Evolutionary conservation across 306 rosid species (phyloP).

Genomic region (Cyamopsis tetragonoloba): DNA sequence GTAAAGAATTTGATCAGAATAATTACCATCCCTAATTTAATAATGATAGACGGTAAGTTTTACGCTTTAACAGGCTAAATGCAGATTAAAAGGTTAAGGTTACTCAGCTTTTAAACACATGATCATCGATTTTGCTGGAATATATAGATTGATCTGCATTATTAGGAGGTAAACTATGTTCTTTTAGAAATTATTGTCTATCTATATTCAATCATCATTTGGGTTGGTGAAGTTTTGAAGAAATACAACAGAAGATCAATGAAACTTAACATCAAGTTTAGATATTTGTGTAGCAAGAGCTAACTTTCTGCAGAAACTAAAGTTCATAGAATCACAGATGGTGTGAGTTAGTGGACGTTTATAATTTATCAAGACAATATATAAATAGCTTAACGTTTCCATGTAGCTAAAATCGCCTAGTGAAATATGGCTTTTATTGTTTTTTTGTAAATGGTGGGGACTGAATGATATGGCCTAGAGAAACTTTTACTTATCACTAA

Average conservation of each 20-base stretch:
- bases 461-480: not conserved
- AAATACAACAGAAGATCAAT: too few relatives aligned
- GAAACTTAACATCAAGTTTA: too few relatives aligned
- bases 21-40: not conserved
- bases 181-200: slow-evolving; percentile 12
- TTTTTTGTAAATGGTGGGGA: slow-evolving; percentile 28
- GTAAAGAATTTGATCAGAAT: not conserved
- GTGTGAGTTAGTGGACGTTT: slow-evolving; percentile 29
- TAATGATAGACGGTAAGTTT: slow-evolving; percentile 11
- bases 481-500: slow-evolving; percentile 5
- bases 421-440: too few relatives aligned
- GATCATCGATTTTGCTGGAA: too few relatives aligned
- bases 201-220: not conserved
- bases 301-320: not conserved
- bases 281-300: too few relatives aligned
- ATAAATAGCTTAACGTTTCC: not conserved
- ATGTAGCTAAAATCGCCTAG: too few relatives aligned
- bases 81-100: too few relatives aligned
- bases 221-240: slow-evolving; percentile 5
- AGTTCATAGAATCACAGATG: not conserved
- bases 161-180: too few relatives aligned
- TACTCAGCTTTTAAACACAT: too few relatives aligned
- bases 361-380: slow-evolving; percentile 12
- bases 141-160: too few relatives aligned
- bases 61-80: too few relatives aligned